These are phyloP conservation scores for Fusarium nanum DNA, from an alignment of 2,329 filamentous ascomycete species.

Conservation along the genomic window DNA sequence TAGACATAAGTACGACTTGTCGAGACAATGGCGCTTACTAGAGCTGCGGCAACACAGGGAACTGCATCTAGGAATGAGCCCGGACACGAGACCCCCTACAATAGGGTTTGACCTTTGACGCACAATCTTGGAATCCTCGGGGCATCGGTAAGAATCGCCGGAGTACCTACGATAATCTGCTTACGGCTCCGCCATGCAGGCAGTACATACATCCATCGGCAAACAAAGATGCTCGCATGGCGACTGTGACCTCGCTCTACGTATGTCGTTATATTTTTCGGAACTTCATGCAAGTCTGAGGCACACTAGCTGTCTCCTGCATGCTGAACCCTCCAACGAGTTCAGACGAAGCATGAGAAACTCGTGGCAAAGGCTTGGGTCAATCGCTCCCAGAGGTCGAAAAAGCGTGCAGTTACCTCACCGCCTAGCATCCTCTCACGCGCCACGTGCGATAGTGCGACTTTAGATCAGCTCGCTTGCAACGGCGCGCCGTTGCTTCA, in stretches of 20 bases:
- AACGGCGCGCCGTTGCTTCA: constrained; percentile 28
- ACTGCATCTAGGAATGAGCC: constrained; percentile 10
- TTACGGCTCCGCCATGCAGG: constrained; percentile 4
- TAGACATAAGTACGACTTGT: constrained; percentile 9
- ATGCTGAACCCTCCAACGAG: constrained; percentile 13
- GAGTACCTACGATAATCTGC: constrained; percentile 5
- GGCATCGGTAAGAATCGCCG: constrained; percentile 11
- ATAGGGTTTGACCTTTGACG: constrained; percentile 20
- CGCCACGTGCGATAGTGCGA: constrained; percentile 34
- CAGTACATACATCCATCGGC: constrained; percentile 3
- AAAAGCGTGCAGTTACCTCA: constrained; percentile 14
- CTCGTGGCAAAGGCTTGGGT: constrained; percentile 13
- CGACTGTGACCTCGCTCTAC: constrained; percentile 1
- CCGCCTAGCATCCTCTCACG: constrained; percentile 11
- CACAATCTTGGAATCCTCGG: constrained; percentile 11
- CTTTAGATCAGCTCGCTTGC: constrained; percentile 26
- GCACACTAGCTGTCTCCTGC: constrained; percentile 14
- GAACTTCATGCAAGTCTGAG: constrained; percentile 26
- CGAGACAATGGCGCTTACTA: constrained; percentile 32
- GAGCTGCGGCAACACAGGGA: constrained; percentile 13
- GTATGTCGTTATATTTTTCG: constrained; percentile 11
- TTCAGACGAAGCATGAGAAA: constrained; percentile 16
- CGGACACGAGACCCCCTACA: constrained; percentile 4
- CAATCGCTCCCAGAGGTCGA: constrained; percentile 4
- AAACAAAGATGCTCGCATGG: constrained; percentile 24